Base-by-base conservation (phyloP, 495 filamentous ascomycete genomes). In the Rostrohypoxylon terebratum region DNA sequence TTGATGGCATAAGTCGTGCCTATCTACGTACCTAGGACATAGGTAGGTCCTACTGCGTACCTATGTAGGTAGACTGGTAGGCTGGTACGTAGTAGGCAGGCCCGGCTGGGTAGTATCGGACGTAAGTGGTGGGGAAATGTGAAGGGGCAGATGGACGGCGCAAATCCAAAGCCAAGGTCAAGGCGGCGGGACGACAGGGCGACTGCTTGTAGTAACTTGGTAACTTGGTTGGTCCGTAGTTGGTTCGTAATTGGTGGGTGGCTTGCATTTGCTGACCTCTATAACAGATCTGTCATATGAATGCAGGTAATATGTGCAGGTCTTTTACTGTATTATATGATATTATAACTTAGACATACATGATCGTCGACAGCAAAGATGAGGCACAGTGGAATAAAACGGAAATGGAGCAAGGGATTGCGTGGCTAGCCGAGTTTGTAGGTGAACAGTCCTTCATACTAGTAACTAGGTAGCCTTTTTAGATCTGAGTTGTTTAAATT, bases 1-100 rank as follows among this genome's bases (percentile, higher is more conserved):
- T 63, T 31, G 48, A 16, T 23, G 66, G 61, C 66, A 47, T 48
- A 44, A 69, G 66, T 45, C 45, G 34, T 59, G 63, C 50, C 8
- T 48, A 45, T 28, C 28, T 28, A 28, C 1, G 28, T 28, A 28
- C 28, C 28, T 28, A 28, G 28, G 28, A 4, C 28, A 3, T 28
- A 28, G 28, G 28, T 28, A n/a, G n/a, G n/a, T n/a, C n/a, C n/a
- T n/a, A n/a, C n/a, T n/a, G n/a, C n/a, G n/a, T n/a, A n/a, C n/a
- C n/a, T n/a, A n/a, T n/a, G n/a, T n/a, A n/a, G n/a, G n/a, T n/a
- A n/a, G n/a, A n/a, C n/a, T n/a, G n/a, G n/a, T n/a, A 28, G 28
- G 28, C 28, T 28, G 57, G 36, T 48, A n/a, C n/a, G n/a, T n/a
- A n/a, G n/a, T 42, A n/a, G 16, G 20, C 25, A 59, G 54, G 33